Base-by-base conservation (phyloP, 257 asterid genomes). In the Striga asiatica region DNA sequence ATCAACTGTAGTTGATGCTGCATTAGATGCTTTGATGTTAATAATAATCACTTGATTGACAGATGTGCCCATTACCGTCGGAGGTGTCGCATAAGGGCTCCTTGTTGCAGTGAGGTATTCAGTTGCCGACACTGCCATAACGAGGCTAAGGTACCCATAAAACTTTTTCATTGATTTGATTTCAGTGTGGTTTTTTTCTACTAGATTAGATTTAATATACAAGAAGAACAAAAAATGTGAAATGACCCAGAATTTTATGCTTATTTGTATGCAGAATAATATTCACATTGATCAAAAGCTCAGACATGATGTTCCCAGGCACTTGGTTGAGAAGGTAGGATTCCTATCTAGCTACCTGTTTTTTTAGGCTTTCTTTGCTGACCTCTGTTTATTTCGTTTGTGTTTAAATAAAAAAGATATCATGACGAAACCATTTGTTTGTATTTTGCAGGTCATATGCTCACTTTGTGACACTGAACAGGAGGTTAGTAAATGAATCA, bases 101-200 rank as follows among this genome's bases (percentile, higher is more conserved):
- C 97, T 13, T 85, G 95, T 56, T 85, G 97, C 79, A 62, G 78
- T 65, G 94, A 82, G 66, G 58, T 85, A 61, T 88, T 82, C 66
- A 78, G 73, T 65, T 88, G 97, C 52, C 91, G 94, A 43, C 95
- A 88, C 74, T 88, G 97, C 68, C 97, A 88, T 75, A 85, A 88
- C n/a, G 95, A 88, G 38, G 84, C 82, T 54, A 80, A 82, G 82
- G 97, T 82, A 66, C 60, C 56, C 46, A 51, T 32, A 25, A 27
- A 24, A 16, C 38, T 6, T 32, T 9, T 32, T 32, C 0, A 6
- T 32, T 32, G 10, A 32, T 32, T 32, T 32, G 5, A 7, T 10
- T 58, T 2, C 8, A 19, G 16, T 47, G 32, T 16, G 52, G 22
- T 54, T 28, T 14, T 27, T 14, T 46, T 67, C 17, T 21, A 28